Base-by-base conservation (phyloP, 768 basidiomycete genomes). In the Exidia glandulosa region DNA sequence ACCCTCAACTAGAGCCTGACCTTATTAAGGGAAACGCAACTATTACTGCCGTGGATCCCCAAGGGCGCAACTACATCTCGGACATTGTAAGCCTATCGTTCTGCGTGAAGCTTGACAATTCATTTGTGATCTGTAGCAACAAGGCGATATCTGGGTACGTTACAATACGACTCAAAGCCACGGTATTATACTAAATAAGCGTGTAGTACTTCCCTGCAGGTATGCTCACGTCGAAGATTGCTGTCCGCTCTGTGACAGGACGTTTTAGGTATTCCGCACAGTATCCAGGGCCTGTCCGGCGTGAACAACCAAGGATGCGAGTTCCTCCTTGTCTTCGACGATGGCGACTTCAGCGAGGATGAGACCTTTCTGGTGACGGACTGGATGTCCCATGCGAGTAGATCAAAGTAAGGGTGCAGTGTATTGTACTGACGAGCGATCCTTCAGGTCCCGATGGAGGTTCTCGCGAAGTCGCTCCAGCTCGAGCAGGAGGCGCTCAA, bases 341-440 rank as follows among this genome's bases (percentile, higher is more conserved):
- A 74, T 59, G 82, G 81, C 1, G 70, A 67, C 12, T 85, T 85
- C 64, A 77, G 75, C 32, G 84, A 84, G 68, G 83, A 84, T 54
- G 67, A 74, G 2, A 85, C 84, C 1, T 85, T 85, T 66, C 72
- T 80, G 70, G 77, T 78, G 54, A 80, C 84, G 60, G 85, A 87
- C 61, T 87, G 86, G 84, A 72, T 86, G 27, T 75, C 85, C 2
- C 86, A 87, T 64, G 74, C 81, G 16, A 45, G 41, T 19, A 37
- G 36, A 37, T 12, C 36, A 12, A 19, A 10, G 10, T 37, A 19
- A 19, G 2, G 19, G 10, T 10, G 12, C 10, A 19, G 36, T 10
- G 19, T 19, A 19, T 19, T 6, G 16, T 14, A 19, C 5, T 45
- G 23, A 45, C 16, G 82, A 83, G 25, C 76, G 72, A 45, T 68